Conservation (phyloP, 768 basidiomycete genomes). For the Amanita pseudoporphyria region DNA sequence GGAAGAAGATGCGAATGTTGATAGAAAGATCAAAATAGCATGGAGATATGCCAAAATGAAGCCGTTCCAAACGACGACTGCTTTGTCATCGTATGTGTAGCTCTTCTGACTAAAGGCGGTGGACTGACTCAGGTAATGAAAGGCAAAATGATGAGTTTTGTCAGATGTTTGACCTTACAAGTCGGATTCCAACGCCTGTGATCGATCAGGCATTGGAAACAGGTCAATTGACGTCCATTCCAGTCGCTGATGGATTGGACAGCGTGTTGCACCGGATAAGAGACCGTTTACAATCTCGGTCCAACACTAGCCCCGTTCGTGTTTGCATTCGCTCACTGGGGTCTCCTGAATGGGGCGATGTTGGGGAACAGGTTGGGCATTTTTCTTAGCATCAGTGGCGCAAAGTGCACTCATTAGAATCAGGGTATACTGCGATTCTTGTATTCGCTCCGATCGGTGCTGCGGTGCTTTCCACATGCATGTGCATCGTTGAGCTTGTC, state of each 20-base stretch:
- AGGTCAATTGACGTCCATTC: constrained; percentile 27
- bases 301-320: constrained; percentile 31
- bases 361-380: constrained; percentile 38
- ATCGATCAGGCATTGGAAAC: constrained; percentile 33
- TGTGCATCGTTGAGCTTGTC: constrained; percentile 65
- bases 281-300: constrained; percentile 19
- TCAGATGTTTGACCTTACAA: constrained; percentile 63
- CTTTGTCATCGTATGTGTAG: constrained; percentile 37
- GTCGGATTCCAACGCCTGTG: constrained; percentile 41
- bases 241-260: constrained; percentile 9
- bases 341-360: constrained; percentile 62
- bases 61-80: constrained; percentile 81
- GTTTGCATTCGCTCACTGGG: constrained; percentile 57
- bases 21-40: constrained; percentile 81
- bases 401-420: neutral
- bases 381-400: neutral
- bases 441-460: constrained; percentile 48
- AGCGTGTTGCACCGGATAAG: constrained; percentile 19
- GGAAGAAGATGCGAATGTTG: constrained; percentile 17
- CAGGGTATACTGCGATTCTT: constrained; percentile 71
- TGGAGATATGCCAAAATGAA: constrained; percentile 97
- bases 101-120: constrained; percentile 8
- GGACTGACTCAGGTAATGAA: constrained; percentile 14
- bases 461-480: constrained; percentile 47
- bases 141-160: constrained; percentile 54